phyloP scores from a whole-genome alignment of 2,329 filamentous ascomycete species.

The Colletotrichum eremochloae region DNA sequence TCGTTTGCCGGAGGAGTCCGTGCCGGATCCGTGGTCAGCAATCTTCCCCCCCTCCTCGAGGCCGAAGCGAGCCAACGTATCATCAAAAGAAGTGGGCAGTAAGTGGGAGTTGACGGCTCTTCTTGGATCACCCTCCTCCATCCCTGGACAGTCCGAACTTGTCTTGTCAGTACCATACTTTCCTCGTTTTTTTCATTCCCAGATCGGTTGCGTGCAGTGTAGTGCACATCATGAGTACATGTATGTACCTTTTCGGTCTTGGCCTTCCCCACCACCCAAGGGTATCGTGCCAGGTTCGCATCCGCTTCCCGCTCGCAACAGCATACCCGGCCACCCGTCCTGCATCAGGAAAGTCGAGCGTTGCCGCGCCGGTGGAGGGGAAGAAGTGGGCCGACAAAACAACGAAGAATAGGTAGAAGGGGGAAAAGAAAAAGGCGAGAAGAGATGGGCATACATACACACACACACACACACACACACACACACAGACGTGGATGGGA shows the following conservation, averaged over 20 bases:
- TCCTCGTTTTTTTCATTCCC: background rate
- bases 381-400: no score
- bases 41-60: background rate
- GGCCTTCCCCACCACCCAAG: background rate
- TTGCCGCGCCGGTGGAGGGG: background rate
- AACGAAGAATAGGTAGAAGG: no score
- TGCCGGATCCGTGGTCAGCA: slow-evolving; percentile 23
- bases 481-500: slow-evolving; percentile 1
- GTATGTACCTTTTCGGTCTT: background rate
- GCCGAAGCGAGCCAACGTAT: background rate
- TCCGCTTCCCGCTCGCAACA: background rate
- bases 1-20: background rate
- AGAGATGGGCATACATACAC: slow-evolving; percentile 5
- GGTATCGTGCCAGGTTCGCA: slow-evolving; percentile 23
- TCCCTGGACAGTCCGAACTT: slow-evolving; percentile 16
- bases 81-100: background rate
- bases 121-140: background rate
- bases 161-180: background rate
- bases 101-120: background rate
- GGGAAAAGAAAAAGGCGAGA: background rate
- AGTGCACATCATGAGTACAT: no score
- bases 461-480: background rate
- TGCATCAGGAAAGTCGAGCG: slow-evolving; percentile 32
- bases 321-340: slow-evolving; percentile 6
- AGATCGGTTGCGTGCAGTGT: background rate